Percentiles rank a stretch among this genome's conserved stretches.
These are phyloP conservation scores for Saccharomyces hybrid DNA, from an alignment of 1,139 yeast genomes.

Conservation along the genomic window DNA sequence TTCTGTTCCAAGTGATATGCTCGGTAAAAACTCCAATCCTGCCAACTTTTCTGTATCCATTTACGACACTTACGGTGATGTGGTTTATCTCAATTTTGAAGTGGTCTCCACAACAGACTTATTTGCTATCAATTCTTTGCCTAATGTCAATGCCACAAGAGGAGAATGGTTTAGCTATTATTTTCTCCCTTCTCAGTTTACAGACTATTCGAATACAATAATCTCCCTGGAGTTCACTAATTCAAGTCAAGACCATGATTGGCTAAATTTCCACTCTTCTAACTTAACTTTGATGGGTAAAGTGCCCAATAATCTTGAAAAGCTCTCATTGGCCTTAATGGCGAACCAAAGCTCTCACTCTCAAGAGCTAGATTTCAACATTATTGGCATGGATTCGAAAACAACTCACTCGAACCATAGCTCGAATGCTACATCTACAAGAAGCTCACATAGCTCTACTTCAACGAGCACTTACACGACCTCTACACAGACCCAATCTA, in stretches of 20 bases:
- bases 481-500: conserved; percentile 7
- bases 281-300: conserved; percentile 64
- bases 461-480: conserved; percentile 2
- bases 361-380: conserved; percentile 42
- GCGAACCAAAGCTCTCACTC: conserved; percentile 41
- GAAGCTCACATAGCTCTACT: conserved; percentile 3
- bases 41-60: conserved; percentile 35
- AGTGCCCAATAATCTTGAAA: conserved; percentile 53
- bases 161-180: conserved; percentile 51
- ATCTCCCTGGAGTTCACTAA: conserved; percentile 40
- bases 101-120: conserved; percentile 35
- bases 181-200: conserved; percentile 28
- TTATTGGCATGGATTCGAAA: conserved; percentile 45
- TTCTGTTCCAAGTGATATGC: conserved; percentile 40
- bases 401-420: conserved; percentile 13
- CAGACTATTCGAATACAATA: conserved; percentile 36
- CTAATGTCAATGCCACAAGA: conserved; percentile 59
- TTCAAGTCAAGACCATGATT: conserved; percentile 35
- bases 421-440: not conserved
- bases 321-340: conserved; percentile 39
- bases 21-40: conserved; percentile 31
- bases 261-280: conserved; percentile 55
- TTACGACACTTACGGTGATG: conserved; percentile 43
- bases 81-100: conserved; percentile 50
- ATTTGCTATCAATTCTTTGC: conserved; percentile 45